phyloP scores from a whole-genome alignment of 108 stramenopile genomes.

The Cylindrotheca closterium region DNA sequence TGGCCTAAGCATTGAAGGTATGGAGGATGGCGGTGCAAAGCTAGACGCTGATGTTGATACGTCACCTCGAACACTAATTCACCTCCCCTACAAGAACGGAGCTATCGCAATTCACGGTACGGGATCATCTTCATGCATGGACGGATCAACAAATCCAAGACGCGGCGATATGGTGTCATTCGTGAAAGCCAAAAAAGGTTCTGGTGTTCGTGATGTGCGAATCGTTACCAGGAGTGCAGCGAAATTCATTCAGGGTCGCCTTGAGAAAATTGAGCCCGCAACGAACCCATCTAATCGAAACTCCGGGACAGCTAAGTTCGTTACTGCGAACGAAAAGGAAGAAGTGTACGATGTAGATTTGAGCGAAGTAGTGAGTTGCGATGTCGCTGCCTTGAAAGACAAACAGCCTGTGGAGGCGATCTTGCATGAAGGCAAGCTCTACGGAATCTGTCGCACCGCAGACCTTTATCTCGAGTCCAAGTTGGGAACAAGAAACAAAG shows the following conservation, averaged over 20 bases:
- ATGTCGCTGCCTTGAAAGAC: slow-evolving; percentile 55
- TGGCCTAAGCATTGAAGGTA: slow-evolving; percentile 8
- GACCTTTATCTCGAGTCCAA: slow-evolving; percentile 73
- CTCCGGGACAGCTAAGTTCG: slow-evolving; percentile 34
- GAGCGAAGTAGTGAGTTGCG: slow-evolving; percentile 73
- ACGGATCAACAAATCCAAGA: slow-evolving; percentile 39
- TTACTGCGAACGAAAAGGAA: slow-evolving; percentile 43
- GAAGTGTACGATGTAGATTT: slow-evolving; percentile 57
- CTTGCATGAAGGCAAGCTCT: slow-evolving; percentile 67
- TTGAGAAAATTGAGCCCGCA: slow-evolving; percentile 42
- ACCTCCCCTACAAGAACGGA: slow-evolving; percentile 58
- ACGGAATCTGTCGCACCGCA: slow-evolving; percentile 75
- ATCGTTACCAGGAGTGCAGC: slow-evolving; percentile 52
- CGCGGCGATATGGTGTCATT: slow-evolving; percentile 82
- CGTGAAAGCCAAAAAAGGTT: slow-evolving; percentile 47
- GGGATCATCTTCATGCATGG: slow-evolving; percentile 26
- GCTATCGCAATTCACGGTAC: slow-evolving; percentile 52
- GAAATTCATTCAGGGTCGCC: slow-evolving; percentile 46
- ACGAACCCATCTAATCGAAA: neutral
- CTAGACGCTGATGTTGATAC: neutral
- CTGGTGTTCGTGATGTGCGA: slow-evolving; percentile 61
- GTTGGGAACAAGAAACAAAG: slow-evolving; percentile 39
- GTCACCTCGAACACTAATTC: slow-evolving; percentile 27
- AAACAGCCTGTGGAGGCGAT: slow-evolving; percentile 73
- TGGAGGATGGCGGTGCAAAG: neutral